A percentile compares a stretch with the other conserved stretches of the same genome.
phyloP scores from a whole-genome alignment of 1,139 yeast species.

The Nakaseomyces kungkrabaensis region DNA sequence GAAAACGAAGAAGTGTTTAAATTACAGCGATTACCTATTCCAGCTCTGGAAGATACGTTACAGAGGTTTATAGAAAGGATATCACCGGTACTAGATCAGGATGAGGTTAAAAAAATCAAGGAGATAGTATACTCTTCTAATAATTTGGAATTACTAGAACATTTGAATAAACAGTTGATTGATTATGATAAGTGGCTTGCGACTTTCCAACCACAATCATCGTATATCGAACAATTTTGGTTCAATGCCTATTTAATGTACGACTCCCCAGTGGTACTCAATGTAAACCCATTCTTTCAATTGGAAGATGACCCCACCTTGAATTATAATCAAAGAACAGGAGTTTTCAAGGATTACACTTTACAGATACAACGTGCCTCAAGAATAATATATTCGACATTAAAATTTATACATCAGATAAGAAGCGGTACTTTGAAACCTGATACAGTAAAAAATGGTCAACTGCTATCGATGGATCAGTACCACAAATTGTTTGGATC shows the following conservation, averaged over 20 bases:
- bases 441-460: conserved; percentile 52
- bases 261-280: conserved; percentile 79
- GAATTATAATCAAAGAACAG: conserved; percentile 35
- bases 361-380: conserved; percentile 69
- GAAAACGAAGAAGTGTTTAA: background rate
- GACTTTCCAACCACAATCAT: conserved; percentile 46
- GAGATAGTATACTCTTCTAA: conserved; percentile 47
- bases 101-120: conserved; percentile 53
- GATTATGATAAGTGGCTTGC: conserved; percentile 41
- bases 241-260: conserved; percentile 75
- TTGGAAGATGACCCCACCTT: conserved; percentile 81
- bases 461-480: conserved; percentile 79
- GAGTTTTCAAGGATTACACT: conserved; percentile 19
- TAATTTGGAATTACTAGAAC: conserved; percentile 41
- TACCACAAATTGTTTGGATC: conserved; percentile 76
- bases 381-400: conserved; percentile 58
- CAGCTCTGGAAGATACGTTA: conserved; percentile 59
- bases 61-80: conserved; percentile 52
- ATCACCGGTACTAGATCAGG: conserved; percentile 66
- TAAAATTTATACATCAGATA: conserved; percentile 67
- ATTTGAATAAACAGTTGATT: conserved; percentile 15
- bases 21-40: conserved; percentile 52
- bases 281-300: conserved; percentile 75
- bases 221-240: conserved; percentile 91
- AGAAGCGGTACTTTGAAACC: conserved; percentile 64